Base-by-base conservation (phyloP, 2,329 filamentous ascomycete species). In the Verticillium nonalfalfae region DNA sequence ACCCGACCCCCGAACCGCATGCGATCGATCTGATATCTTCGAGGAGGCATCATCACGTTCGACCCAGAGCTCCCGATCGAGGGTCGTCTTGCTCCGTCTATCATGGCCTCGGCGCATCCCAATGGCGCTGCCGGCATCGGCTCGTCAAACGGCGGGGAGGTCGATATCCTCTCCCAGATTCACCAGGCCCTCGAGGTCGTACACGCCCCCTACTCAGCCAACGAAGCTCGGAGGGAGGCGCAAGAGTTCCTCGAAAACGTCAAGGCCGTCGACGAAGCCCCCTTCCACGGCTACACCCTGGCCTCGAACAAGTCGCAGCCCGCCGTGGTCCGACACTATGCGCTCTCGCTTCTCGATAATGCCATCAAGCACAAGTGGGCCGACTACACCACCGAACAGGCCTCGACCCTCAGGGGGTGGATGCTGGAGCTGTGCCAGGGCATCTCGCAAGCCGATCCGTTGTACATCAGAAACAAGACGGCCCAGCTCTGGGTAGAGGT, bases 401-500 rank as follows among this genome's bases (percentile, higher is more conserved):
- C 86, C 18, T 77, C 79, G 34, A 84, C 85, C 59, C 76, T 99
- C 60, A 86, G 91, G 58, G 81, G 81, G 62, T 95, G 93, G 84
- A 86, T 97, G 54, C 76, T 97, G 61, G 82, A 89, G 71, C 86
- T 99, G 13, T 90, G 92, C 13, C 85, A 90, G 69, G 82, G 84
- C 64, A 80, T 96, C 54, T 81, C 85, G 5, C 83, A 83, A 56
- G 83, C 87, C 21, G 94, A 98, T 71, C 91, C 92, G 2, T 75
- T 84, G 36, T 99, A 93, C 72, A 79, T 97, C 66, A 85, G 94
- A 68, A 98, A 96, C 81, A 99, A 99, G 78, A 89, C 95, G 38
- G 92, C 91, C 34, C 90, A 96, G 75, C 78, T 99, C 64, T 99
- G 95, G 95, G 91, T 93, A 7, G 95, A 98, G 74, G 82, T 97